Evolutionary conservation across 179 eudicot species (phyloP).

Genomic region (Drosera spatulata): DNA sequence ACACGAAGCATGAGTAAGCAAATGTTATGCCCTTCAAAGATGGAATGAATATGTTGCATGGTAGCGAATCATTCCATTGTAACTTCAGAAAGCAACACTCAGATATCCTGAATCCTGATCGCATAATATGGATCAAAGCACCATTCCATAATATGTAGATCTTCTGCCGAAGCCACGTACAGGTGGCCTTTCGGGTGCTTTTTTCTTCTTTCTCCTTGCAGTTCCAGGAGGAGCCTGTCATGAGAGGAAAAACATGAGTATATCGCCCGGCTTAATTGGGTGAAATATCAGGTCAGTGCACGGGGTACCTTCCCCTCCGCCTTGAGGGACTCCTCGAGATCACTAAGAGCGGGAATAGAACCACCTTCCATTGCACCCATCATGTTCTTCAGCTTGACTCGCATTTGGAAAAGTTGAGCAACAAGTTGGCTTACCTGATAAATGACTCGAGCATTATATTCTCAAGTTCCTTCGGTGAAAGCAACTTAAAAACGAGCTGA

Average conservation of each 20-base stretch:
- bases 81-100: too few relatives aligned
- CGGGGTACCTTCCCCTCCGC: conserved; percentile 56
- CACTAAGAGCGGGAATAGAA: conserved; percentile 70
- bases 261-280: not conserved
- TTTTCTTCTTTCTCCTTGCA: conserved; percentile 74
- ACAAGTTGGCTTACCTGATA: conserved; percentile 87
- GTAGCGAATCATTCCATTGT: too few relatives aligned
- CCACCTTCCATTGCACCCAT: conserved; percentile 86
- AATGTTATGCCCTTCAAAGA: too few relatives aligned
- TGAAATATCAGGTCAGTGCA: not conserved
- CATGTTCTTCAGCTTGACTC: conserved; percentile 84
- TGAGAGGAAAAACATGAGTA: conserved; percentile 3
- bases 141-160: too few relatives aligned
- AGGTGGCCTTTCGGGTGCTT: conserved; percentile 49
- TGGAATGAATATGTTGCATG: too few relatives aligned
- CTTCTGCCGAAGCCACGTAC: conserved; percentile 6
- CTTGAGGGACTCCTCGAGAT: conserved; percentile 82
- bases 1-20: too few relatives aligned
- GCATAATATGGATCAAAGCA: too few relatives aligned
- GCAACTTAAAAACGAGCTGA: too few relatives aligned
- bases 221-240: conserved; percentile 90
- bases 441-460: conserved; percentile 1
- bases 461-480: not conserved
- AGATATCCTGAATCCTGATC: too few relatives aligned
- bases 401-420: conserved; percentile 96